Evolutionary conservation across 352 stramenopile genomes (phyloP), one percentile per base, ranked within the genome.

Genomic region (Phytophthora boehmeriae): DNA sequence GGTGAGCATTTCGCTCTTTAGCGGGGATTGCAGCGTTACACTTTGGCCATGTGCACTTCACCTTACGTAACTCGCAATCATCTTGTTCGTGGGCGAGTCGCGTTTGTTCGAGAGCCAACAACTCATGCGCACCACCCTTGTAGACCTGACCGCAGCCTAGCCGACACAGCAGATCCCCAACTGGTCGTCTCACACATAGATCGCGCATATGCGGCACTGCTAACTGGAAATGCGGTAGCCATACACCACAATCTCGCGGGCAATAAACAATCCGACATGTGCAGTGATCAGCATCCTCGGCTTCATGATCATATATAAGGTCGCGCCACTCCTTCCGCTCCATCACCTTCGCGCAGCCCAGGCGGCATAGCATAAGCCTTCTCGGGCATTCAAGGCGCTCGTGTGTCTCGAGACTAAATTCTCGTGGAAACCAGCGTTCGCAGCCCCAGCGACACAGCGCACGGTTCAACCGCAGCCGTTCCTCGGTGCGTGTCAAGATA

Each of bases 21-120:
- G 85, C 82, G 6, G 80, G 6, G 27, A 91, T 76, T 2, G 56
- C 30, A 1, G 68, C 77, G 14, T 75, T 66, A 51, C 85, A 93
- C 34, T 80, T 77, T 11, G 82, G 82, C 85, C 85, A 93, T 25
- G 77, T 89, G 55, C 85, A 93, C 48, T 78, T 71, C 5, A 92
- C 80, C 48, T 88, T 84, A 5, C 85, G 85, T 8, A 87, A 48
- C 14, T 54, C 50, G 30, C 85, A 93, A 28, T 83, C 78, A 25
- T 93, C 85, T 65, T 89, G 69, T 35, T 93, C 85, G 52, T 93
- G 85, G 6, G 76, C 71, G 2, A 84, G 73, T 4, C 85, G 80
- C 25, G 73, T 73, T 59, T 92, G 82, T 38, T 93, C 85, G 19
- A 93, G 65, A 4, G 68, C 56, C 5, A 93, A 48, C 2, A 93